phyloP scores from a whole-genome alignment of 148 eudicot species.

The Pouteria glomerata region DNA sequence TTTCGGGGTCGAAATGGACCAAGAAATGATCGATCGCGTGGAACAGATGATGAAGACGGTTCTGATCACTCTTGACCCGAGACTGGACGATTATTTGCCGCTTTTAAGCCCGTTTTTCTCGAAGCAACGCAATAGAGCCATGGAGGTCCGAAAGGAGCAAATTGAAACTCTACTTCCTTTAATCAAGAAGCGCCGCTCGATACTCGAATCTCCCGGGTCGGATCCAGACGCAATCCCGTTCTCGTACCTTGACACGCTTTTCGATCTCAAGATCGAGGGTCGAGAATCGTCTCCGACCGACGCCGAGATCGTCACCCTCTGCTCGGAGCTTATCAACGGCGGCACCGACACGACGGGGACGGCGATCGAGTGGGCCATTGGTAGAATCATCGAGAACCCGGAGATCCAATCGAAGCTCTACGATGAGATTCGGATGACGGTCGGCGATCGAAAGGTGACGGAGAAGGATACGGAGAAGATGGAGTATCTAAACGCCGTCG shows the following conservation, averaged over 20 bases:
- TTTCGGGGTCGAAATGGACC: conserved; percentile 85
- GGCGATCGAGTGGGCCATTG: conserved; percentile 86
- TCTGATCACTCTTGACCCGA: conserved; percentile 59
- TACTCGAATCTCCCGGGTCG: conserved; percentile 37
- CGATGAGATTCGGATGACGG: conserved; percentile 46
- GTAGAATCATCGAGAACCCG: conserved; percentile 66
- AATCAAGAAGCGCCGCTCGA: conserved; percentile 49
- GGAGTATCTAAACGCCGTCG: conserved; percentile 68
- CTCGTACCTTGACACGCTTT: conserved; percentile 79
- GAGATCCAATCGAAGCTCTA: conserved; percentile 42
- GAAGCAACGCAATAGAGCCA: conserved; percentile 55
- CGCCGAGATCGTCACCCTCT: conserved; percentile 72
- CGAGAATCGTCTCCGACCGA: conserved; percentile 48
- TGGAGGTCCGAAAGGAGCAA: conserved; percentile 55
- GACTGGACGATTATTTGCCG: conserved; percentile 76
- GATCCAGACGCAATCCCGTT: conserved; percentile 42
- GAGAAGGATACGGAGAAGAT: conserved; percentile 67
- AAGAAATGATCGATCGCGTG: conserved; percentile 48
- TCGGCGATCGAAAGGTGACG: conserved; percentile 44
- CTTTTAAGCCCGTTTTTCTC: conserved; percentile 62
- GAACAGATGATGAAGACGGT: conserved; percentile 77
- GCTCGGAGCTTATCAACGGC: conserved; percentile 86
- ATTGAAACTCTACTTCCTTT: conserved; percentile 53
- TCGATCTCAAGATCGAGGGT: conserved; percentile 62
- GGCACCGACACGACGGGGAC: conserved; percentile 93